phyloP scores from a whole-genome alignment of 1,139 yeast species.

The Candida sanyaensis region DNA sequence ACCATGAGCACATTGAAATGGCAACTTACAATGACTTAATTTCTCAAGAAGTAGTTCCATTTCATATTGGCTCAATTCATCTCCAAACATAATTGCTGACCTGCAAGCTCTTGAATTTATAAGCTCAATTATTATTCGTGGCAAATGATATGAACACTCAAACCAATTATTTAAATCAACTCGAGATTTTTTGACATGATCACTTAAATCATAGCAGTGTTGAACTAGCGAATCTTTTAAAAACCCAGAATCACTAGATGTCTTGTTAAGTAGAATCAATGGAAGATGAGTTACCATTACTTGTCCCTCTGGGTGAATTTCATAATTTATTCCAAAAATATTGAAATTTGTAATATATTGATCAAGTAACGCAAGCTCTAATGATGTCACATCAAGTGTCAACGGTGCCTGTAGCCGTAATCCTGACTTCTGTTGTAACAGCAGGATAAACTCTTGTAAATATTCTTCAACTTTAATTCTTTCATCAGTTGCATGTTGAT shows the following conservation, averaged over 20 bases:
- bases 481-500: constrained; percentile 84
- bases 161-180: constrained; percentile 18
- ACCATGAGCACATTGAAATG: constrained; percentile 89
- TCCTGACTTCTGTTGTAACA: constrained; percentile 1
- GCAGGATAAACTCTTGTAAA: constrained; percentile 31
- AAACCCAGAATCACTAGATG: constrained; percentile 23
- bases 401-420: constrained; percentile 15
- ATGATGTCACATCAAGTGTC: constrained; percentile 18
- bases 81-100: constrained; percentile 75
- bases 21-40: constrained; percentile 53
- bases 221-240: constrained; percentile 39
- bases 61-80: constrained; percentile 38
- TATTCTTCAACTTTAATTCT: constrained; percentile 56
- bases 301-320: constrained; percentile 3
- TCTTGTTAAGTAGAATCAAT: constrained; percentile 28
- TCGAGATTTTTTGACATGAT: constrained; percentile 20
- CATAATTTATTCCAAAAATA: constrained; percentile 36
- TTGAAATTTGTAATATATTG: constrained; percentile 30
- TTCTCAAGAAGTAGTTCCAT: constrained; percentile 45
- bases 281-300: constrained; percentile 43
- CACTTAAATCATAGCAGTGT: constrained; percentile 42
- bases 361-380: constrained; percentile 31
- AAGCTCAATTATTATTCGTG: constrained; percentile 48
- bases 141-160: constrained; percentile 31
- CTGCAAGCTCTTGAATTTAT: constrained; percentile 72